A percentile compares a stretch with the other conserved stretches of the same genome.
Evolutionary conservation across 208 protist species (phyloP).

Genomic region (Wallacemonas sp.): DNA sequence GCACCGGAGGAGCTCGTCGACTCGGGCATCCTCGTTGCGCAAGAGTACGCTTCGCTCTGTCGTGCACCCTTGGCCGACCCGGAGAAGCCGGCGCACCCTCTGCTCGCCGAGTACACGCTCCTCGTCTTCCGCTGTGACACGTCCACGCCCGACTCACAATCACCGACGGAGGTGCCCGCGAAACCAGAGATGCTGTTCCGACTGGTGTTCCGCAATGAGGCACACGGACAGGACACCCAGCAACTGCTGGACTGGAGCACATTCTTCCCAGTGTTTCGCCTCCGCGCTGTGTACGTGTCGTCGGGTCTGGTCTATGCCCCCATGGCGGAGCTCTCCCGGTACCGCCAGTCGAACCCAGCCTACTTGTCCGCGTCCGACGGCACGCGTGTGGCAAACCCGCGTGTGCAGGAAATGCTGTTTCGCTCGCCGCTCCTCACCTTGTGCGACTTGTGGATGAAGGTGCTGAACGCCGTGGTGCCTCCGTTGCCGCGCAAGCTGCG

Average conservation of each 20-base stretch:
- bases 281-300: slow-evolving; percentile 78
- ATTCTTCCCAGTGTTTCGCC: slow-evolving; percentile 55
- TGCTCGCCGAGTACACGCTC: slow-evolving; percentile 78
- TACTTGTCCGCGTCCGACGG: slow-evolving; percentile 10
- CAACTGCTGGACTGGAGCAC: background rate
- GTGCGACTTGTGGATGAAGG: slow-evolving; percentile 48
- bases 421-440: slow-evolving; percentile 12
- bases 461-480: slow-evolving; percentile 45
- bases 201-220: slow-evolving; percentile 83
- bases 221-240: slow-evolving; percentile 25
- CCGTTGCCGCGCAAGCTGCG: slow-evolving; percentile 32
- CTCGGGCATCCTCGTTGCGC: slow-evolving; percentile 43
- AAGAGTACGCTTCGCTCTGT: slow-evolving; percentile 60
- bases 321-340: slow-evolving; percentile 16
- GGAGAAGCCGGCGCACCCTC: slow-evolving; percentile 38
- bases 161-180: slow-evolving; percentile 17
- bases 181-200: slow-evolving; percentile 57
- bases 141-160: background rate
- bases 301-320: slow-evolving; percentile 36
- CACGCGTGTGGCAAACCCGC: slow-evolving; percentile 13
- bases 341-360: slow-evolving; percentile 16
- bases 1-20: slow-evolving; percentile 52
- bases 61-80: slow-evolving; percentile 21
- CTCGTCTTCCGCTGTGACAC: slow-evolving; percentile 50
- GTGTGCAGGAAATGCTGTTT: slow-evolving; percentile 17